Base-by-base conservation (phyloP, 257 asterid species). In the Striga asiatica region DNA sequence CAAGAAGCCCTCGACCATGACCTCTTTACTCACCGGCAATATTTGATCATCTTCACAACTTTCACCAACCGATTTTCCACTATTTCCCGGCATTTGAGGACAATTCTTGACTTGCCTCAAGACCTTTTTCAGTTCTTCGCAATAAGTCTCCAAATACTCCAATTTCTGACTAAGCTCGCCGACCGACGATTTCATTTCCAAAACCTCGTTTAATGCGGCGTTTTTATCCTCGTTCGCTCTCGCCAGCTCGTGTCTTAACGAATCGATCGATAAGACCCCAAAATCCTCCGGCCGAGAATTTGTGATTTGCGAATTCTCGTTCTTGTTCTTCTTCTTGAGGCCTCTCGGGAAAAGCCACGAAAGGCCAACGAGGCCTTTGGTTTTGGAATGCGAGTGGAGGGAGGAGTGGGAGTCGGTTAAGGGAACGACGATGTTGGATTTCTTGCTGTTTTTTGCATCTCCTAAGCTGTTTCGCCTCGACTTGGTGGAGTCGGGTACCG, bases 121-220 rank as follows among this genome's bases (percentile, higher is more conserved):
- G 2, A 88, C 88, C 54, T 74, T 76, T 60, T 79, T 84, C 18
- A 81, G 75, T 24, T 79, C 94, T 64, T 75, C 91, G 23, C 94
- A 76, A 20, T 79, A 75, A 27, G 66, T 75, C 72, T 84, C 94
- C 32, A 84, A 69, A 65, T 77, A 64, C 70, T 75, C 85, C 66
- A 84, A 37, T 25, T 84, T 84, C 63, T 64, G 75, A 20, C 68
- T 74, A 20, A 84, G 71, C 12, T 81, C 91, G 32, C 75, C 78
- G 2, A 84, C 27, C 25, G 94, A 74, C 12, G 88, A 73, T 39
- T 62, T 84, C 79, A 79, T 75, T 47, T 74, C 92, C 1, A 73
- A 56, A 20, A 68, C 88, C 60, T 84, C 83, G 55, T 5, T 45
- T 38, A 81, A 49, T 0, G 92, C 95, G 1, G 70, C 60, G 50